These are phyloP conservation scores for Boletus rex-veris DNA, from an alignment of 768 basidiomycete species.

Conservation along the genomic window DNA sequence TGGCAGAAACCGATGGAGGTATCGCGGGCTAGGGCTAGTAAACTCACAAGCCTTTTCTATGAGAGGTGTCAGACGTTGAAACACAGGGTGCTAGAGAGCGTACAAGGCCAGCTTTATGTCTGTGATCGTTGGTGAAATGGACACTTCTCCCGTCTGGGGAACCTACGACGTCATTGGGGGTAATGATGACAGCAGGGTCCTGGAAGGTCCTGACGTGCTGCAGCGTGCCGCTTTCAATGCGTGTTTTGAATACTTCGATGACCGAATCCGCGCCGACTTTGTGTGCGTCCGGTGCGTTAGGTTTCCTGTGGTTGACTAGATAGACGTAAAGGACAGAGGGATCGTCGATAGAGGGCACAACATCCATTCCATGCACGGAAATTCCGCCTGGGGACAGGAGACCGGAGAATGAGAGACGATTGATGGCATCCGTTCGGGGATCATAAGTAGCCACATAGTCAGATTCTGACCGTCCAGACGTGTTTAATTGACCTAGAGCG, in stretches of 20 bases:
- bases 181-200: conserved; percentile 46
- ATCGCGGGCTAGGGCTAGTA: conserved; percentile 33
- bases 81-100: conserved; percentile 16
- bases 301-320: conserved; percentile 67
- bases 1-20: conserved; percentile 67
- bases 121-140: conserved; percentile 68
- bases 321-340: conserved; percentile 57
- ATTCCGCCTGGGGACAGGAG: conserved; percentile 41
- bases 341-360: conserved; percentile 50
- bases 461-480: conserved; percentile 35
- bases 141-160: conserved; percentile 59
- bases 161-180: conserved; percentile 75
- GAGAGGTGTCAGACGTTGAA: neutral
- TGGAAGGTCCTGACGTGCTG: conserved; percentile 56
- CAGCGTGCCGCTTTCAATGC: conserved; percentile 40
- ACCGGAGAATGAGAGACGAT: conserved; percentile 41
- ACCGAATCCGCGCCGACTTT: conserved; percentile 65
- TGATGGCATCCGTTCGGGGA: conserved; percentile 42
- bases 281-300: conserved; percentile 36
- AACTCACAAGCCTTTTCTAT: conserved; percentile 21
- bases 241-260: conserved; percentile 66
- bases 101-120: conserved; percentile 52
- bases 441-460: conserved; percentile 65
- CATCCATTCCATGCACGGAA: conserved; percentile 66
- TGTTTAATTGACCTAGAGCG: conserved; percentile 32